Evolutionary conservation across 495 filamentous ascomycete genomes (phyloP).

Genomic region (Aspergillus conjunctus): DNA sequence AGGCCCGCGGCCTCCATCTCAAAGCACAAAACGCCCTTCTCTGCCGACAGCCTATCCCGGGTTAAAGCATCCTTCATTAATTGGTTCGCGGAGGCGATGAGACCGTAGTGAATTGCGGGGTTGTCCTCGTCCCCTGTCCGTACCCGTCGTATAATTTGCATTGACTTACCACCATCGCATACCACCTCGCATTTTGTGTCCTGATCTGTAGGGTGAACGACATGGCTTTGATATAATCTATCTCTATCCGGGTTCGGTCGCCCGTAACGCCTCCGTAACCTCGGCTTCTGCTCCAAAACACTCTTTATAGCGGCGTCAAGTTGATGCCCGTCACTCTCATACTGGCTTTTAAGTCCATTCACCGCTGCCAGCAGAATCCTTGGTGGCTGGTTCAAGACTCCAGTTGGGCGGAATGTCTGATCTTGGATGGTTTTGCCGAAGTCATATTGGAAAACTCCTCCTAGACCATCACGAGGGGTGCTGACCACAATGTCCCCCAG

Average conservation of each 20-base stretch:
- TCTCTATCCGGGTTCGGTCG: neutral
- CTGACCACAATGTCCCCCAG: neutral
- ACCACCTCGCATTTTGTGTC: neutral
- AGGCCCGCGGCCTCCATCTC: conserved; percentile 18
- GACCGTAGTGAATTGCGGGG: conserved; percentile 31
- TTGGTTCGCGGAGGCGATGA: conserved; percentile 32
- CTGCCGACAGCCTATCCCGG: conserved; percentile 10
- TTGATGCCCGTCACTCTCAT: neutral
- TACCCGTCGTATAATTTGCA: neutral
- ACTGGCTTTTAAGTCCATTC: too few relatives aligned
- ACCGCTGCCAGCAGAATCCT: too few relatives aligned
- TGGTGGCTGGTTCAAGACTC: too few relatives aligned
- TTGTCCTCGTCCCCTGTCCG: neutral
- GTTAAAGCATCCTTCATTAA: conserved; percentile 26
- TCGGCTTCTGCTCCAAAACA: neutral
- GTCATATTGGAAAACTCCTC: neutral
- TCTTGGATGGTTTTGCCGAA: neutral
- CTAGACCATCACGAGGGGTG: neutral
- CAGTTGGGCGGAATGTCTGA: too few relatives aligned
- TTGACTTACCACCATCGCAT: neutral
- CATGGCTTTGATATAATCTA: neutral
- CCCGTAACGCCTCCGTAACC: neutral
- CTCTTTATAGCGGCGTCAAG: neutral
- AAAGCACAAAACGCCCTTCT: conserved; percentile 15
- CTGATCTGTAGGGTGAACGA: neutral